Conservation (phyloP, 345 rosid species). For the Hibiscus mutabilis region DNA sequence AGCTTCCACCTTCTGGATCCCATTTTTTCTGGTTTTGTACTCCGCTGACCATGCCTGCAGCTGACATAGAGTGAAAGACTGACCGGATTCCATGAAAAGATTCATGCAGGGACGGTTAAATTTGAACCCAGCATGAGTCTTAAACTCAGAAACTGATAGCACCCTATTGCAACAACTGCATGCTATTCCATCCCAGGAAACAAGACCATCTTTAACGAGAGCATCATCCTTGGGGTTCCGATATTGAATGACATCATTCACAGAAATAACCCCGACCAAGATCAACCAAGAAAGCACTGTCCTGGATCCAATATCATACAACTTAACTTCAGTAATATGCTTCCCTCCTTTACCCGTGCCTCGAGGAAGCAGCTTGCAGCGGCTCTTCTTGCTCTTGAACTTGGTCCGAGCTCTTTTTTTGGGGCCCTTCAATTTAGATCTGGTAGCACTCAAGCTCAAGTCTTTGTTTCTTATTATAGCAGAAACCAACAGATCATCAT, state of each 20-base stretch:
- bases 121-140: conserved; percentile 72
- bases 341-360: conserved; percentile 42
- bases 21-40: conserved; percentile 58
- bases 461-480: conserved; percentile 52
- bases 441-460: conserved; percentile 18
- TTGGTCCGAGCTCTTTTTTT: conserved; percentile 39
- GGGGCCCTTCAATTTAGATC: conserved; percentile 39
- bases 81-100: conserved; percentile 81
- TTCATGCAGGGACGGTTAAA: conserved; percentile 64
- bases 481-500: conserved; percentile 59
- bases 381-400: conserved; percentile 41
- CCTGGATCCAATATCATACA: conserved; percentile 47
- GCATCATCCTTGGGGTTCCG: conserved; percentile 54
- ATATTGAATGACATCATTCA: conserved; percentile 68
- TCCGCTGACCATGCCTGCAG: conserved; percentile 92
- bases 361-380: conserved; percentile 63
- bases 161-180: conserved; percentile 68
- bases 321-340: conserved; percentile 31
- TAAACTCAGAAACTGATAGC: conserved; percentile 67
- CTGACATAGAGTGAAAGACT: conserved; percentile 63
- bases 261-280: conserved; percentile 41
- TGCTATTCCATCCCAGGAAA: conserved; percentile 60
- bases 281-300: conserved; percentile 80
- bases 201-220: conserved; percentile 66
- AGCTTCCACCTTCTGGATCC: conserved; percentile 33